A percentile compares a stretch with the other conserved stretches of the same genome.
Evolutionary conservation across 1,284 basidiomycete genomes (phyloP).

Genomic region (Cystobasidium pallidum): DNA sequence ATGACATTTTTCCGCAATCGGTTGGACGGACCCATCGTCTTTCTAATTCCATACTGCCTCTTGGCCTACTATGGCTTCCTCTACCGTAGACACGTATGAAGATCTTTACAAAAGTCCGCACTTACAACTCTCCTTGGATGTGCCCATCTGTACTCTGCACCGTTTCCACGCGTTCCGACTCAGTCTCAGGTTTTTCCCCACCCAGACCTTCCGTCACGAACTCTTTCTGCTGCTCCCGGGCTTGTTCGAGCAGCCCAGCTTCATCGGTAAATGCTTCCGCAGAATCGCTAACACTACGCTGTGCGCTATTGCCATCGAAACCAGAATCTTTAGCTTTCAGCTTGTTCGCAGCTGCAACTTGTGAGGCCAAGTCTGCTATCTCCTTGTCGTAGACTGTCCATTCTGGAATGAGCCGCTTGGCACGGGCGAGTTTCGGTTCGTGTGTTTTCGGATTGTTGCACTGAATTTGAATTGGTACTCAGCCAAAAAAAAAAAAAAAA

Average conservation of each 20-base stretch:
- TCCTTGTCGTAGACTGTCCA: conserved; percentile 86
- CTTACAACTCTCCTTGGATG: conserved; percentile 6
- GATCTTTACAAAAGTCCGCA: neutral
- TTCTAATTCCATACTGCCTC: too few species aligned
- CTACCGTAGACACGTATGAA: too few species aligned
- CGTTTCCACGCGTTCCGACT: neutral
- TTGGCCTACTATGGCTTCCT: too few species aligned
- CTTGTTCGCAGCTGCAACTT: conserved; percentile 48
- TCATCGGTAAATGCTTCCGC: conserved; percentile 43
- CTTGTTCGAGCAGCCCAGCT: conserved; percentile 40
- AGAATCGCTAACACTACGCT: conserved; percentile 1
- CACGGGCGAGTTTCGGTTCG: conserved; percentile 89
- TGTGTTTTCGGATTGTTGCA: conserved; percentile 58
- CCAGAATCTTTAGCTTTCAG: neutral
- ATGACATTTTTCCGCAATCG: too few species aligned
- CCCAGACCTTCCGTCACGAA: conserved; percentile 44
- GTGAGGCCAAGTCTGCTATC: conserved; percentile 55
- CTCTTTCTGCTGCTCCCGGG: conserved; percentile 42
- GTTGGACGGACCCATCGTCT: too few species aligned
- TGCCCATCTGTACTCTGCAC: conserved; percentile 6
- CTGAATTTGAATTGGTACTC: too few species aligned
- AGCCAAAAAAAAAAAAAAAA: too few species aligned
- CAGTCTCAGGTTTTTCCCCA: neutral
- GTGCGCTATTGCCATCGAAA: neutral
- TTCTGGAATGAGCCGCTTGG: conserved; percentile 86